phyloP scores from a whole-genome alignment of 2,329 filamentous ascomycete genomes.

The Furcasterigmium sp. region DNA sequence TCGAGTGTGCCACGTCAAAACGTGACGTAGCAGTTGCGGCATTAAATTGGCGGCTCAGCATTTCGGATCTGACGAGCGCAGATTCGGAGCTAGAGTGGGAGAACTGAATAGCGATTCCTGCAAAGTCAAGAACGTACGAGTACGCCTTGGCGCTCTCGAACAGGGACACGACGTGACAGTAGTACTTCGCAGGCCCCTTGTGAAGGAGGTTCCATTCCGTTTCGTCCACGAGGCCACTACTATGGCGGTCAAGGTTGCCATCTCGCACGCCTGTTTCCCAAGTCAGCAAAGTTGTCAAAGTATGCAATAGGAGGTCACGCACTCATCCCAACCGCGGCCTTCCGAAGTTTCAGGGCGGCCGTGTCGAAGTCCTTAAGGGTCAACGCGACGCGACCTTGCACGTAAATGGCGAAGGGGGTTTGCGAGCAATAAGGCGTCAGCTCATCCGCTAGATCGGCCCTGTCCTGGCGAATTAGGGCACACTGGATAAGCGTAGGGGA shows the following conservation, averaged over 20 bases:
- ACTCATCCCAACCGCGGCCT: conserved; percentile 79
- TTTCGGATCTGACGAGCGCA: conserved; percentile 54
- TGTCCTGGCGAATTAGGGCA: conserved; percentile 52
- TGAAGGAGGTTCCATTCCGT: conserved; percentile 66
- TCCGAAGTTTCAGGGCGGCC: conserved; percentile 73
- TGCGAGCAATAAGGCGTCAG: conserved; percentile 51
- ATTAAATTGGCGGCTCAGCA: conserved; percentile 79
- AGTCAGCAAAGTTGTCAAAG: conserved; percentile 18
- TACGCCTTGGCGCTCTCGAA: conserved; percentile 75
- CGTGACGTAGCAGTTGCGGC: conserved; percentile 73
- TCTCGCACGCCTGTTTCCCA: conserved; percentile 40
- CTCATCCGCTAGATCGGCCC: conserved; percentile 55
- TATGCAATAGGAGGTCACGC: conserved; percentile 32
- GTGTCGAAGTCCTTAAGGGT: conserved; percentile 67
- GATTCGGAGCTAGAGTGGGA: conserved; percentile 27
- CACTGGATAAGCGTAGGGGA: conserved; percentile 56
- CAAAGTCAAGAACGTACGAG: conserved; percentile 80
- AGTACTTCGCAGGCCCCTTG: conserved; percentile 76
- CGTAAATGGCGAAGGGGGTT: conserved; percentile 66
- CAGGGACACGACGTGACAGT: conserved; percentile 76
- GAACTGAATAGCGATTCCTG: conserved; percentile 68
- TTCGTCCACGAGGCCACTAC: conserved; percentile 65
- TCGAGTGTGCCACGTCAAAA: conserved; percentile 78
- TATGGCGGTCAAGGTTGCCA: conserved; percentile 46
- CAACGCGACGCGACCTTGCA: conserved; percentile 76